Conservation (phyloP, 2,329 filamentous ascomycete species). For the Paraconiothyrium sp. region DNA sequence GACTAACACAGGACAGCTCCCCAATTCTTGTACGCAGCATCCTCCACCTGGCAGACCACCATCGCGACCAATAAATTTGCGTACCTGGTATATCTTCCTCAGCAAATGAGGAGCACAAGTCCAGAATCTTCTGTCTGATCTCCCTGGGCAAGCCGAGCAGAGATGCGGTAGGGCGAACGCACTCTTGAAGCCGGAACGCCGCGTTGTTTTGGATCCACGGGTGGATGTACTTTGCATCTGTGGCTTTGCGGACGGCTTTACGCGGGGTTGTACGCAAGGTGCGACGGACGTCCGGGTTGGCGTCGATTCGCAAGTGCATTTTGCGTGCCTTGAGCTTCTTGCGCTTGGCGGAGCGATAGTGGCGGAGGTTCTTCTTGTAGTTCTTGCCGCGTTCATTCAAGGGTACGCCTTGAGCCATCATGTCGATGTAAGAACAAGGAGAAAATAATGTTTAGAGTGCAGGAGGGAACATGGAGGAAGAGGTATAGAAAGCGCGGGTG, state of each 20-base stretch:
- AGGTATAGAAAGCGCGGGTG: not conserved
- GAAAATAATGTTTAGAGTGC: not conserved
- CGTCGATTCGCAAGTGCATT: not conserved
- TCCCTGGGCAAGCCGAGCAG: conserved; percentile 28
- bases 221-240: conserved; percentile 11
- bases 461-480: not conserved
- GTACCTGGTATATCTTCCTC: not conserved
- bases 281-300: not conserved
- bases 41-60: not conserved
- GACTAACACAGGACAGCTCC: conserved; percentile 20
- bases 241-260: conserved; percentile 11
- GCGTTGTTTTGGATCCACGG: conserved; percentile 21
- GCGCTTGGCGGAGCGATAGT: not conserved
- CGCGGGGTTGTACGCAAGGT: conserved; percentile 15
- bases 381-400: not conserved
- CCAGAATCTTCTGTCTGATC: conserved; percentile 24
- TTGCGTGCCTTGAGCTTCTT: not conserved
- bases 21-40: conserved; percentile 14
- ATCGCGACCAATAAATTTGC: no score
- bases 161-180: conserved; percentile 13
- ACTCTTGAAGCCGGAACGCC: not conserved
- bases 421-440: not conserved
- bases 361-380: conserved; percentile 6
- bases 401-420: not conserved
- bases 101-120: not conserved